Percentiles rank a stretch among this genome's conserved stretches.
phyloP scores from a whole-genome alignment of 2,329 filamentous ascomycete genomes.

The Aspergillus aculeatinus region DNA sequence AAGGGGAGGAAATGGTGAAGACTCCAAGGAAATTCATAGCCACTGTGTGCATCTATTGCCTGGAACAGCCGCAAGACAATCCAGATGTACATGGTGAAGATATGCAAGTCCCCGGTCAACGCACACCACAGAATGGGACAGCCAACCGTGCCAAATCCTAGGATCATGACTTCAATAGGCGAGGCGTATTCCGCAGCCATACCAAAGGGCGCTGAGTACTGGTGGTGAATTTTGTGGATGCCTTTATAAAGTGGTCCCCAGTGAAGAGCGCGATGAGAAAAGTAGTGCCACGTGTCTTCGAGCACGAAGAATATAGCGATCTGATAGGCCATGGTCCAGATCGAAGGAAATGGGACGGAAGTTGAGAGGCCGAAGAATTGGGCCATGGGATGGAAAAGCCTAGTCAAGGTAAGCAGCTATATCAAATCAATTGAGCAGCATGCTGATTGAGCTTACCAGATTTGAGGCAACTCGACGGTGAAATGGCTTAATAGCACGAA shows the following conservation, averaged over 20 bases:
- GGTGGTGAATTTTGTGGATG: conserved; percentile 99
- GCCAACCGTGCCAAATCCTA: conserved; percentile 83
- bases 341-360: conserved; percentile 81
- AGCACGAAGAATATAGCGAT: conserved; percentile 92
- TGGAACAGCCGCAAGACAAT: conserved; percentile 91
- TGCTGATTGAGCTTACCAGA: conserved; percentile 60
- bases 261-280: conserved; percentile 88
- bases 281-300: conserved; percentile 99
- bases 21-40: conserved; percentile 98
- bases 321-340: conserved; percentile 85
- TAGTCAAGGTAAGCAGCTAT: conserved; percentile 20
- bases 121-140: conserved; percentile 80
- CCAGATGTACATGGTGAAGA: conserved; percentile 97
- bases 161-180: conserved; percentile 92
- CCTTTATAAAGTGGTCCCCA: conserved; percentile 93
- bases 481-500: conserved; percentile 94
- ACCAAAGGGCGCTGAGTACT: conserved; percentile 96
- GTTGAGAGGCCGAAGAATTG: conserved; percentile 88
- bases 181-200: conserved; percentile 96
- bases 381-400: conserved; percentile 93
- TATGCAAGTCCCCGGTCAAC: conserved; percentile 82
- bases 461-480: conserved; percentile 96
- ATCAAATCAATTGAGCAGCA: not conserved
- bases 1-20: conserved; percentile 93
- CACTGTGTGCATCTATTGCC: conserved; percentile 95